Evolutionary conservation across 1,139 yeast genomes (phyloP), one percentile per base, ranked within the genome.

Genomic region (Debaryomyces sp.): DNA sequence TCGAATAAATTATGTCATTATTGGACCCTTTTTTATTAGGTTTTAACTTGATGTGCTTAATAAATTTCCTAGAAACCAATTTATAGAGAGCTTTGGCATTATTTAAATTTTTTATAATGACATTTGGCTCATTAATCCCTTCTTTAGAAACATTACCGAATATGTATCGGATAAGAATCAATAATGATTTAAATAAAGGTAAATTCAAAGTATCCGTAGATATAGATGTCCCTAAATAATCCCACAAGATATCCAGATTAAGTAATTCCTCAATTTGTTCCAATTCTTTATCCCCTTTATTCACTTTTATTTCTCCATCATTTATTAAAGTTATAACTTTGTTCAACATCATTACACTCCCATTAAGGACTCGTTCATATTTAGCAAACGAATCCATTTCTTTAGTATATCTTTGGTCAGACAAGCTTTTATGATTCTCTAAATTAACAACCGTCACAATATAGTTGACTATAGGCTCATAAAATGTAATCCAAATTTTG

Each of bases 361-460:
- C 71, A 42, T 77, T 75, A 12, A 84, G 63, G 1, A 86, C 78
- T 48, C 96, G 71, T 34, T 77, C 75, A 59, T 84, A 88, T 61
- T 88, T 89, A n/a, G 83, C 69, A 21, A 73, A 71, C 0, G 89
- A 77, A 53, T 90, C 96, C 27, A 84, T 88, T 46, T 78, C 80
- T 5, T 84, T 78, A 22, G 85, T 80, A 60, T 82, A 85, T 52
- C 96, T 74, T 58, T 84, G 87, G 59, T 92, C 97, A 4, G 95
- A 84, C 35, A 91, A 65, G 0, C 91, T 79, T 15, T 78, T 81
- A 5, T 77, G 77, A 1, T 81, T 72, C 62, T 91, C 96, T 36
- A 70, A 64, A 9, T 77, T 67, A 8, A 88, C 59, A 0, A 81
- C 74, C 32, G 84, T 81, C 34, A 73, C 68, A 8, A 82, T 72